These are phyloP conservation scores for Salvia splendens DNA, from an alignment of 257 asterid species.

Conservation along the genomic window DNA sequence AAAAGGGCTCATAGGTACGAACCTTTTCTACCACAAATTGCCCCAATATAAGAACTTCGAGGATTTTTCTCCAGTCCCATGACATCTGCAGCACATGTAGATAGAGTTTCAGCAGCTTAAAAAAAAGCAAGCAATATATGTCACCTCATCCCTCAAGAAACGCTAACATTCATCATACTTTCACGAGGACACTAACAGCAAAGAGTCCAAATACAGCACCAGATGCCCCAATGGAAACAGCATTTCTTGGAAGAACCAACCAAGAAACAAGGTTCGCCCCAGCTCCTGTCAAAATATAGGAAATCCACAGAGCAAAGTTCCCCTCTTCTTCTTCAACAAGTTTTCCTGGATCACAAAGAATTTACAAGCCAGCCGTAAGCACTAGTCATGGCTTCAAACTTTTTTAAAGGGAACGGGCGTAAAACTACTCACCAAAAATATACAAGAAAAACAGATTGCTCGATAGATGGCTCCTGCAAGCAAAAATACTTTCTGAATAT, in stretches of 20 bases:
- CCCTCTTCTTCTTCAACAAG: slow-evolving; percentile 99
- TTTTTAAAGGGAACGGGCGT: slow-evolving; percentile 16
- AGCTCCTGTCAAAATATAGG: slow-evolving; percentile 86
- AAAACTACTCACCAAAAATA: slow-evolving; percentile 73
- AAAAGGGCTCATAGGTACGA: background rate
- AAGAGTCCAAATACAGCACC: slow-evolving; percentile 98
- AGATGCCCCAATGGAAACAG: slow-evolving; percentile 95
- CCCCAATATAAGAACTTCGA: slow-evolving; percentile 90
- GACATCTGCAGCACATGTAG: slow-evolving; percentile 63
- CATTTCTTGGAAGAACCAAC: slow-evolving; percentile 90
- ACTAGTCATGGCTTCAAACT: background rate
- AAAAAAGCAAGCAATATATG: slow-evolving; percentile 13
- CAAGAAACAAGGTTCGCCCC: slow-evolving; percentile 97
- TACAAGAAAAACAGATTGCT: slow-evolving; percentile 97
- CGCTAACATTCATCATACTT: slow-evolving; percentile 41
- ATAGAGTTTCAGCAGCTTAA: slow-evolving; percentile 14
- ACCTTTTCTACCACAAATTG: slow-evolving; percentile 97
- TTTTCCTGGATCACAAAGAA: slow-evolving; percentile 53
- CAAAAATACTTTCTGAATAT: slow-evolving; percentile 10
- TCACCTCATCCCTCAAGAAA: background rate
- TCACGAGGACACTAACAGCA: slow-evolving; percentile 92
- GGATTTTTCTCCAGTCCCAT: slow-evolving; percentile 99
- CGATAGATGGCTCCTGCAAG: slow-evolving; percentile 83
- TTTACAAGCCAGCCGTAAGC: slow-evolving; percentile 13
- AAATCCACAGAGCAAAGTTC: slow-evolving; percentile 86